phyloP scores from a whole-genome alignment of 257 asterid species.

The Fraxinus cuspidata region DNA sequence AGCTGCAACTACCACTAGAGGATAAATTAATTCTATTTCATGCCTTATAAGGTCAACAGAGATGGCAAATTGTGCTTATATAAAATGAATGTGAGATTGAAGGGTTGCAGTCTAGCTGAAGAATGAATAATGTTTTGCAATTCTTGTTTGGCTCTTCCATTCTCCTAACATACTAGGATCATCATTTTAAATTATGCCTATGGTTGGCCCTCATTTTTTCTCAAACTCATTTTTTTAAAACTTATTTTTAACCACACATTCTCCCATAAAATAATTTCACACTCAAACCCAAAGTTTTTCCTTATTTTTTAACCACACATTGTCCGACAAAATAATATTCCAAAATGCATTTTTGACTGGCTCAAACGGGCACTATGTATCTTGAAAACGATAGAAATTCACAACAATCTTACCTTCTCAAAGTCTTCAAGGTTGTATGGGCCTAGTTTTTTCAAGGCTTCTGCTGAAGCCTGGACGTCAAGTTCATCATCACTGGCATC shows the following conservation, averaged over 20 bases:
- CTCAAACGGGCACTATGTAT: background rate
- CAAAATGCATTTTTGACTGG: too few relatives aligned
- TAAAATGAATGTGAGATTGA: background rate
- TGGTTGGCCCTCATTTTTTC: too few relatives aligned
- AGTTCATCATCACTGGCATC: constrained; percentile 80
- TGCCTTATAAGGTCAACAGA: background rate
- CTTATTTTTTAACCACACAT: too few relatives aligned
- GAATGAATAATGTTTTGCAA: background rate
- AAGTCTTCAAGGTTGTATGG: constrained; percentile 71
- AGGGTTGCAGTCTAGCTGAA: background rate
- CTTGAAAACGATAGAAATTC: constrained; percentile 2
- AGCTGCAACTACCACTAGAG: constrained; percentile 22
- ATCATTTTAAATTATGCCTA: background rate
- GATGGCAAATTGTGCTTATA: constrained; percentile 3
- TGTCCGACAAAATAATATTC: too few relatives aligned
- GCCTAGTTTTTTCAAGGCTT: constrained; percentile 70
- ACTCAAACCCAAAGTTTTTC: too few relatives aligned
- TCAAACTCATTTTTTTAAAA: too few relatives aligned
- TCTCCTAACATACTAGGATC: constrained; percentile 23
- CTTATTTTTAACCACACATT: too few relatives aligned
- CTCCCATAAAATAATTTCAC: too few relatives aligned
- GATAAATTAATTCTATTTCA: constrained; percentile 9
- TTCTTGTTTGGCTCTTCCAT: constrained; percentile 4
- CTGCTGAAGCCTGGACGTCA: constrained; percentile 66
- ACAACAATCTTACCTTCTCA: constrained; percentile 63